Percentiles rank a stretch among this genome's conserved stretches.
Conservation (phyloP, 345 rosid species). For the Bruguiera sexangula region DNA sequence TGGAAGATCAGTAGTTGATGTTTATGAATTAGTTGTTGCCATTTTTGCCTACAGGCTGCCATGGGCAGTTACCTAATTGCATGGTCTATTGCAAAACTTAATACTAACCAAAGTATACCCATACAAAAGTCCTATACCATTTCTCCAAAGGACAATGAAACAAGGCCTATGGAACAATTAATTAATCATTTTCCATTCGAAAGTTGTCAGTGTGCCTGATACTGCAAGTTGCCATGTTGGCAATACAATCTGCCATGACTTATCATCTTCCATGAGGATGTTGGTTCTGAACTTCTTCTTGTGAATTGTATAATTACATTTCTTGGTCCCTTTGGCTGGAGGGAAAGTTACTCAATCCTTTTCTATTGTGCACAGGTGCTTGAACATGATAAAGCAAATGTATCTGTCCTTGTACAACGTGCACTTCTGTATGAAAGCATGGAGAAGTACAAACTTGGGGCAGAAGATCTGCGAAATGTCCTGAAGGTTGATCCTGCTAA, state of each 20-base stretch:
- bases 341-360: not conserved
- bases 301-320: not conserved
- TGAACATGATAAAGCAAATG: slow-evolving; percentile 64
- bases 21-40: not conserved
- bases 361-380: slow-evolving; percentile 54
- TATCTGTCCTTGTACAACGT: slow-evolving; percentile 73
- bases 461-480: slow-evolving; percentile 90
- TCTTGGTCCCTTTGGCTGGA: not conserved
- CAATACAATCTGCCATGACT: not conserved
- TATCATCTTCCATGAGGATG: not conserved
- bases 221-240: too few relatives aligned
- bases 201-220: not conserved
- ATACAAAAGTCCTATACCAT: not conserved
- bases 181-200: not conserved
- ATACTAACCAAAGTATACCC: not conserved
- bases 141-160: not conserved
- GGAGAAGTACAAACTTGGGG: slow-evolving; percentile 97
- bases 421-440: slow-evolving; percentile 95
- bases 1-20: not conserved
- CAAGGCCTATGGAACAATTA: not conserved
- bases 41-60: too few relatives aligned
- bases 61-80: not conserved
- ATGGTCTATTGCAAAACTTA: not conserved
- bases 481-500: slow-evolving; percentile 83
- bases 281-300: not conserved